A percentile compares a stretch with the other conserved stretches of the same genome.
Evolutionary conservation across 78 protist species (phyloP).

Genomic region (Protostelium mycophagum): DNA sequence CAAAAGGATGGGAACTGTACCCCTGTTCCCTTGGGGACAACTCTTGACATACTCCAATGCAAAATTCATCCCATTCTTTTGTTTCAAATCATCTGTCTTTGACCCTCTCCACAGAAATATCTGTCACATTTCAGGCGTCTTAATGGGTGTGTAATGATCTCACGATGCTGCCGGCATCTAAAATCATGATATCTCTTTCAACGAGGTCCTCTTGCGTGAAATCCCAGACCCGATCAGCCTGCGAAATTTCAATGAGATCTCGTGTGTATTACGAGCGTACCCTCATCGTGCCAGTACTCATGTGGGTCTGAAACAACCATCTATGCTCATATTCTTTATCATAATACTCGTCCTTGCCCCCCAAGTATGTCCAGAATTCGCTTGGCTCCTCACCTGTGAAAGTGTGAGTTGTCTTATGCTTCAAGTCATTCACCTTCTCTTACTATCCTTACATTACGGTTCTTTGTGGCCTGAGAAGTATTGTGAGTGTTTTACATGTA

Average conservation of each 20-base stretch:
- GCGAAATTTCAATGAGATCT: background rate
- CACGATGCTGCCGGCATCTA: background rate
- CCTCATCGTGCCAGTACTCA: background rate
- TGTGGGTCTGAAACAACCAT: background rate
- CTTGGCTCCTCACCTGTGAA: background rate
- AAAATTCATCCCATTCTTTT: background rate
- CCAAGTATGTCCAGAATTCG: background rate
- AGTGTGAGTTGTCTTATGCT: background rate
- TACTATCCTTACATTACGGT: background rate
- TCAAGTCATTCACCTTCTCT: background rate
- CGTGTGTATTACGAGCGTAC: background rate
- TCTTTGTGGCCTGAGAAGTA: background rate
- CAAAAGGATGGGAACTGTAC: background rate
- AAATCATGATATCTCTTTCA: background rate
- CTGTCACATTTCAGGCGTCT: background rate
- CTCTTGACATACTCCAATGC: background rate
- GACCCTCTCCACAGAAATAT: background rate
- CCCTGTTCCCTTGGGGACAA: background rate
- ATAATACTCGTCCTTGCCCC: background rate
- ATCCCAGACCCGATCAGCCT: background rate
- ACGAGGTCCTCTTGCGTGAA: background rate
- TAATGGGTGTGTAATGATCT: background rate
- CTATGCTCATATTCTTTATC: too few species aligned
- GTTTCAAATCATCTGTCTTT: background rate
- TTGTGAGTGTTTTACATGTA: background rate